Evolutionary conservation across 352 stramenopile species (phyloP).

Genomic region (Pelagophyceae sp.): DNA sequence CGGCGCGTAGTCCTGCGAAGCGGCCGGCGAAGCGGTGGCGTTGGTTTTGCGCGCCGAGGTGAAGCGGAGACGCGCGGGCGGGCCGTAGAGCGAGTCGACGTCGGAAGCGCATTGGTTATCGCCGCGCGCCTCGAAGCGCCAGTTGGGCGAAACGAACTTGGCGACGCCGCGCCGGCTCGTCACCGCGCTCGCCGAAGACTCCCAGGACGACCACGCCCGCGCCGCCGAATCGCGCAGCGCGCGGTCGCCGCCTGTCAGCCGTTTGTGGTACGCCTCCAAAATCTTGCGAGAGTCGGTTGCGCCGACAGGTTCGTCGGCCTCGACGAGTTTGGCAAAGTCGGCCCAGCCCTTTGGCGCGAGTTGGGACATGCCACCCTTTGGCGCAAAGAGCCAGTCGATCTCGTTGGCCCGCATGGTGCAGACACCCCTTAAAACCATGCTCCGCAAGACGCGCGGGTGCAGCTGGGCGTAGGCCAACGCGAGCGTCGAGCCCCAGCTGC

Average conservation of each 20-base stretch:
- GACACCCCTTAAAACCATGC: conserved; percentile 79
- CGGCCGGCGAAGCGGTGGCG: not conserved
- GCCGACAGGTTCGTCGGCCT: conserved; percentile 56
- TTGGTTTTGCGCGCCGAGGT: not conserved
- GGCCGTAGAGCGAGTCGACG: not conserved
- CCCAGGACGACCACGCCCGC: conserved; percentile 77
- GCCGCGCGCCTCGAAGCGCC: not conserved
- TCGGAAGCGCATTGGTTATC: not conserved
- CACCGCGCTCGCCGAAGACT: conserved; percentile 54
- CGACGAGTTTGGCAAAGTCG: conserved; percentile 66
- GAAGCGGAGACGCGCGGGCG: no score
- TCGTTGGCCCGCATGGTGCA: conserved; percentile 77
- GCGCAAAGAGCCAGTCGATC: conserved; percentile 82
- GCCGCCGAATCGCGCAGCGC: conserved; percentile 58
- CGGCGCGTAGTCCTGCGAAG: conserved; percentile 28
- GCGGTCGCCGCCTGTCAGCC: conserved; percentile 65
- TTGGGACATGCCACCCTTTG: conserved; percentile 56
- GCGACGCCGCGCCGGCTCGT: not conserved
- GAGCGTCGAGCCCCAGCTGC: conserved; percentile 84
- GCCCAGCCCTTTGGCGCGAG: conserved; percentile 75
- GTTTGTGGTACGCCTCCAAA: conserved; percentile 70
- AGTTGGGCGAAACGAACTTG: not conserved
- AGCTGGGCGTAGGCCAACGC: conserved; percentile 76
- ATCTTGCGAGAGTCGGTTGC: conserved; percentile 54
- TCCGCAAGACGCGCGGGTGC: conserved; percentile 64